Conservation (phyloP, 352 stramenopile genomes). For the Bremia lactucae region DNA sequence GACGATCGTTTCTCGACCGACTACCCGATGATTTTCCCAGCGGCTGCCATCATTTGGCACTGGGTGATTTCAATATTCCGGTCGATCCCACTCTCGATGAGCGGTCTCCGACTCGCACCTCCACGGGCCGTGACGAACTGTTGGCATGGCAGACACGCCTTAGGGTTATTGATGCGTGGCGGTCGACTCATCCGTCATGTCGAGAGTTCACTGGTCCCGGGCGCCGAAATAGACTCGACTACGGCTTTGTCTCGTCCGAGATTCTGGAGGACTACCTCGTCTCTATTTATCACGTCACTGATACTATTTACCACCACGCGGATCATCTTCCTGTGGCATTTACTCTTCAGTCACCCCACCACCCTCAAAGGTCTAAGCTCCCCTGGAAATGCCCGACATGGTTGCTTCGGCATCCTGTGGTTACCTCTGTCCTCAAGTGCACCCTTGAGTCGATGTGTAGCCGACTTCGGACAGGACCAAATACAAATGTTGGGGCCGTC, state of each 20-base stretch:
- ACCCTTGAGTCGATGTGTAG: no score
- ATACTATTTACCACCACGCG: conserved; percentile 5
- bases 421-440: no score
- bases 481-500: conserved; percentile 2
- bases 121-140: no score
- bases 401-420: conserved; percentile 1
- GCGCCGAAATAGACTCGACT: conserved; percentile 4
- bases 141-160: no score
- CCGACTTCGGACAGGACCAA: no score
- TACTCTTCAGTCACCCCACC: background rate
- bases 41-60: no score
- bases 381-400: conserved; percentile 4
- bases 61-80: no score
- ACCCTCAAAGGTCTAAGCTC: background rate
- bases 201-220: conserved; percentile 3
- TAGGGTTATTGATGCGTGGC: conserved; percentile 5
- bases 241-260: conserved; percentile 9
- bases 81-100: no score
- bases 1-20: no score
- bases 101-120: no score
- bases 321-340: conserved; percentile 7
- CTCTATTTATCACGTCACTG: background rate
- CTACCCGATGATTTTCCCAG: no score
- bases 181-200: background rate
- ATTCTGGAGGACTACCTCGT: conserved; percentile 3